These are phyloP conservation scores for Pythium myriotylum DNA, from an alignment of 352 stramenopile genomes.

Conservation along the genomic window DNA sequence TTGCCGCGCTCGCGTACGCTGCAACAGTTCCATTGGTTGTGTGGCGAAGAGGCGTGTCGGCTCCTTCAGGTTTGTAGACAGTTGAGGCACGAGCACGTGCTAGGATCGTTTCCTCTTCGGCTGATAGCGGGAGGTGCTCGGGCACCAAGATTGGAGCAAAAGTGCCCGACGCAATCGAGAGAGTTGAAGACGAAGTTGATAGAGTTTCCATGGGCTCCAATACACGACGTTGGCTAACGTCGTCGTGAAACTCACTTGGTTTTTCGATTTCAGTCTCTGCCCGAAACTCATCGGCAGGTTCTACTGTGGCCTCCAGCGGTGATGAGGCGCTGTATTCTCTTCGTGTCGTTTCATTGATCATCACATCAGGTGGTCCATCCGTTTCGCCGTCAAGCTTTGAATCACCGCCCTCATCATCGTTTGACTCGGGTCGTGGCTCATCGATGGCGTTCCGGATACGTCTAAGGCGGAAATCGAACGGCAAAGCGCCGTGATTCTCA, in stretches of 20 bases:
- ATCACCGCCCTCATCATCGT: constrained; percentile 1
- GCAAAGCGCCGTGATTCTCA: constrained; percentile 74
- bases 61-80: constrained; percentile 43
- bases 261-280: too few species aligned
- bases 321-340: too few species aligned
- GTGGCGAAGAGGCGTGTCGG: constrained; percentile 44
- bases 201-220: too few species aligned
- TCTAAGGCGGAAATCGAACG: constrained; percentile 49
- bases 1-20: constrained; percentile 43
- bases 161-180: background rate
- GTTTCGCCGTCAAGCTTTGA: too few species aligned
- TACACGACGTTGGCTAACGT: too few species aligned
- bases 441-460: background rate
- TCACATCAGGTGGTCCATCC: background rate
- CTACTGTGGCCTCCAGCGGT: too few species aligned
- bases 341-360: too few species aligned
- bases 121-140: constrained; percentile 17
- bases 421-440: background rate
- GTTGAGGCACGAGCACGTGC: constrained; percentile 31
- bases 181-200: background rate
- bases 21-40: constrained; percentile 43
- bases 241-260: too few species aligned
- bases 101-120: constrained; percentile 41
- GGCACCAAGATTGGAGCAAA: background rate
- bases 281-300: too few species aligned